A percentile compares a stretch with the other conserved stretches of the same genome.
Evolutionary conservation across 2,329 filamentous ascomycete species (phyloP).

Genomic region (Aspergillus uvarum): DNA sequence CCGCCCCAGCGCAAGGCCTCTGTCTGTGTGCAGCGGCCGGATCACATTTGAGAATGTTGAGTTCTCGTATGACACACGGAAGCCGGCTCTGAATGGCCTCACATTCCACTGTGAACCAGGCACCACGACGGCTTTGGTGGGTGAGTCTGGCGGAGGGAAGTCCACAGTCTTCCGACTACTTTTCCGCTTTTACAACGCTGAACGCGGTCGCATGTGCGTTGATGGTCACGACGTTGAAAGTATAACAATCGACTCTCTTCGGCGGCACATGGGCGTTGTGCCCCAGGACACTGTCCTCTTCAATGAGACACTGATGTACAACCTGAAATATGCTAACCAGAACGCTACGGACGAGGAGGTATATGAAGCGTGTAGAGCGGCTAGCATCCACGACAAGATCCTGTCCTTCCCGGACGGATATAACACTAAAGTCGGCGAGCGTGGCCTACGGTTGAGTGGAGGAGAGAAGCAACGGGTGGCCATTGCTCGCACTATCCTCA

Average conservation of each 20-base stretch:
- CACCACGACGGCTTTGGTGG: slow-evolving; percentile 92
- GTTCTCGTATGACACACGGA: slow-evolving; percentile 86
- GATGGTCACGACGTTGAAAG: slow-evolving; percentile 83
- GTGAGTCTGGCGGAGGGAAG: slow-evolving; percentile 94
- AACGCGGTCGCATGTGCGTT: slow-evolving; percentile 75
- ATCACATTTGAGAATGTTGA: slow-evolving; percentile 85
- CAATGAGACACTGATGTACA: slow-evolving; percentile 94
- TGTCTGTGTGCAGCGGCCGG: slow-evolving; percentile 72
- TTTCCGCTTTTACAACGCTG: slow-evolving; percentile 92
- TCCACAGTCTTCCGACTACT: slow-evolving; percentile 94
- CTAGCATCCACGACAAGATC: slow-evolving; percentile 91
- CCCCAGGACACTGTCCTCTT: slow-evolving; percentile 95
- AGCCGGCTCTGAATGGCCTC: slow-evolving; percentile 78
- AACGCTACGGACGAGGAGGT: slow-evolving; percentile 77
- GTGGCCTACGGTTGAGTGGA: slow-evolving; percentile 80
- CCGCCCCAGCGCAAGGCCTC: slow-evolving; percentile 60
- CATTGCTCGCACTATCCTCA: slow-evolving; percentile 88
- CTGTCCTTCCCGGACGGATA: slow-evolving; percentile 85
- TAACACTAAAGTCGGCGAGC: slow-evolving; percentile 85
- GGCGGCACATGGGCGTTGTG: slow-evolving; percentile 88
- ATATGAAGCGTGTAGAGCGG: slow-evolving; percentile 76
- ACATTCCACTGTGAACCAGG: slow-evolving; percentile 84
- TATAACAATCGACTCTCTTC: slow-evolving; percentile 89
- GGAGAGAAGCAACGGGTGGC: slow-evolving; percentile 93
- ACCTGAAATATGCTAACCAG: slow-evolving; percentile 84